A percentile compares a stretch with the other conserved stretches of the same genome.
Evolutionary conservation across 106 monocot species (phyloP).

Genomic region (Dendrobium officinale): DNA sequence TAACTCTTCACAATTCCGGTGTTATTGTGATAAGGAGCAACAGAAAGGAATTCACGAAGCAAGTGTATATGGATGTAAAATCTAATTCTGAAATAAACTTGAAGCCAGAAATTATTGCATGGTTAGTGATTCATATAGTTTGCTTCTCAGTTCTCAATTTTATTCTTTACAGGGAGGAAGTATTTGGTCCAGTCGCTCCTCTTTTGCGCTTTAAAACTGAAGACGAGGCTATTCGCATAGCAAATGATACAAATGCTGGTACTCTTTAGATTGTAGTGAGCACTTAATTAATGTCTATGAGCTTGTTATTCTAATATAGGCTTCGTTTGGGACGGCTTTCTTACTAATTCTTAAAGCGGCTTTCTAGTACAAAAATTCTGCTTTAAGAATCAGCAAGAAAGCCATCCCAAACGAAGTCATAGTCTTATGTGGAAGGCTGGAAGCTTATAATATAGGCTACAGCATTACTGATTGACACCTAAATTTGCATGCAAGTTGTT

Average conservation of each 20-base stretch:
- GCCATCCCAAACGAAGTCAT: no score
- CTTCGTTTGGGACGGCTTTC: no score
- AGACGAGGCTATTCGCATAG: conserved; percentile 83
- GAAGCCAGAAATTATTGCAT: background rate
- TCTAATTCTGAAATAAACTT: background rate
- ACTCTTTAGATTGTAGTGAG: conserved; percentile 3
- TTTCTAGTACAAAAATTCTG: no score
- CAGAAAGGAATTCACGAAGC: background rate
- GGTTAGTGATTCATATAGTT: background rate
- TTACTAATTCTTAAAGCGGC: no score
- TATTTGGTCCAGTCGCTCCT: conserved; percentile 95
- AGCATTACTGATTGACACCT: no score
- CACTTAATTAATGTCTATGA: background rate
- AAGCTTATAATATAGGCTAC: background rate
- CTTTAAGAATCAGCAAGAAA: no score
- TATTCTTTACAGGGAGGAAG: conserved; percentile 58
- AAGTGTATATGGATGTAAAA: background rate
- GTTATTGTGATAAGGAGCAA: background rate
- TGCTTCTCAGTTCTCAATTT: background rate
- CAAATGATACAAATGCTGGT: conserved; percentile 98
- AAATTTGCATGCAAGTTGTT: background rate
- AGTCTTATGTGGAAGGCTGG: background rate
- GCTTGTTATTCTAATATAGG: background rate
- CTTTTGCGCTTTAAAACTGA: conserved; percentile 83
- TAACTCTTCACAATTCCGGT: no score